Evolutionary conservation across 768 basidiomycete species (phyloP).

Genomic region (Boletales sp.): DNA sequence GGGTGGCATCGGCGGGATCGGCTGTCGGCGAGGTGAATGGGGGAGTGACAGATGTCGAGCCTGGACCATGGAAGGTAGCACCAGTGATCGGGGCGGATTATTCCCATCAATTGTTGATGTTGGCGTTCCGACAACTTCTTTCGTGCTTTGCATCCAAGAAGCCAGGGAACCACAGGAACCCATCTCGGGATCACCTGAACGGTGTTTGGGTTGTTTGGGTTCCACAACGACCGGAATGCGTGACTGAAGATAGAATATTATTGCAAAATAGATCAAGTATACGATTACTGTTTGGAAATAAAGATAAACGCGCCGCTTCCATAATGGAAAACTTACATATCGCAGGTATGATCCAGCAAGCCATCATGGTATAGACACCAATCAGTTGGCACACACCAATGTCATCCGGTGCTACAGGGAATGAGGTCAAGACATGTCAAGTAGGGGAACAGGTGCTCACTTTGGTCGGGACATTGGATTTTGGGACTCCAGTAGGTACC

Average conservation of each 20-base stretch:
- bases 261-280: slow-evolving; percentile 41
- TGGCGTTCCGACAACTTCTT: not conserved
- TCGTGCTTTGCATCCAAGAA: slow-evolving; percentile 3
- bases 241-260: slow-evolving; percentile 35
- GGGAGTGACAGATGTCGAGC: slow-evolving; percentile 3
- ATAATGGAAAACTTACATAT: slow-evolving; percentile 38
- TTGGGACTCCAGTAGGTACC: slow-evolving; percentile 41
- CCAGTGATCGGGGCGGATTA: slow-evolving; percentile 2
- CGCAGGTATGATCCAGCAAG: slow-evolving; percentile 51
- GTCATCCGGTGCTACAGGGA: slow-evolving; percentile 35
- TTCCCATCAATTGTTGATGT: not conserved
- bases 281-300: slow-evolving; percentile 33
- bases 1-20: not conserved
- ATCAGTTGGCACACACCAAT: slow-evolving; percentile 46
- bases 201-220: not conserved
- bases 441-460: slow-evolving; percentile 26
- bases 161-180: slow-evolving; percentile 6
- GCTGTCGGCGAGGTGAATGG: slow-evolving; percentile 2
- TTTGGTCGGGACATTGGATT: slow-evolving; percentile 42
- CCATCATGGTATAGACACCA: slow-evolving; percentile 45
- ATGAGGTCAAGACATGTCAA: not conserved
- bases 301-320: slow-evolving; percentile 2
- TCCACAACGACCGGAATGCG: slow-evolving; percentile 21
- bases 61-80: slow-evolving; percentile 9
- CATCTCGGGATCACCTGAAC: slow-evolving; percentile 18